Evolutionary conservation across 2,329 filamentous ascomycete species (phyloP), one percentile per base, ranked within the genome.

Genomic region (Pseudogymnoascus sp.): DNA sequence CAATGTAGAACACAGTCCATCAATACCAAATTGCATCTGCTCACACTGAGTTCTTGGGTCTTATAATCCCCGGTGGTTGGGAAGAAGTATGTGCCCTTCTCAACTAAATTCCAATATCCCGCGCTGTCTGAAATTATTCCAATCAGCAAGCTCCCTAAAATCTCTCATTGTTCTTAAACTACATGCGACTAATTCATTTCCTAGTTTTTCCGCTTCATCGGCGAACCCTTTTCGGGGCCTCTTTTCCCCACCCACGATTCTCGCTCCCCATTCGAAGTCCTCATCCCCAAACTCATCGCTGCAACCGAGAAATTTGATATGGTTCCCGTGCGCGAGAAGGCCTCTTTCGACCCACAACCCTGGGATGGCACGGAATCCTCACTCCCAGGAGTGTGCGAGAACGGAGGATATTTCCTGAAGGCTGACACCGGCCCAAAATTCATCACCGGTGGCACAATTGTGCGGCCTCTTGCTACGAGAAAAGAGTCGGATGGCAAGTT

Each of bases 31-130:
- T 83, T 25, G 73, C 83, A 1, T 81, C 81, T 1, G 77, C 80
- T 0, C 80, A 85, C 66, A 82, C 81, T 1, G 83, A 85, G 66
- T 78, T 79, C 19, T 73, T 82, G 1, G 82, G 83, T 13, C 72
- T 86, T 3, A 80, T 85, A 28, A 80, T 81, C 0, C 83, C 83
- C 0, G 83, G 82, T 4, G 82, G 83, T 69, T 85, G 83, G 83
- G 75, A 84, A 28, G 82, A 85, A 68, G 43, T 48, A 48, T 25
- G 43, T 48, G 21, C 13, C 6, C 43, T 48, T n/a, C 21, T 48
- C 21, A 23, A 45, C 13, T 6, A 48, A 7, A 6, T 48, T 31
- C 19, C 19, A 48, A 23, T 48, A 43, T 19, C 39, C 6, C 10
- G 39, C 39, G n/a, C 39, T 43, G 39, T 16, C 39, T 19, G 8